Percentiles rank a stretch among this genome's conserved stretches.
Conservation (phyloP, 495 filamentous ascomycete genomes). For the Neurospora discreta region DNA sequence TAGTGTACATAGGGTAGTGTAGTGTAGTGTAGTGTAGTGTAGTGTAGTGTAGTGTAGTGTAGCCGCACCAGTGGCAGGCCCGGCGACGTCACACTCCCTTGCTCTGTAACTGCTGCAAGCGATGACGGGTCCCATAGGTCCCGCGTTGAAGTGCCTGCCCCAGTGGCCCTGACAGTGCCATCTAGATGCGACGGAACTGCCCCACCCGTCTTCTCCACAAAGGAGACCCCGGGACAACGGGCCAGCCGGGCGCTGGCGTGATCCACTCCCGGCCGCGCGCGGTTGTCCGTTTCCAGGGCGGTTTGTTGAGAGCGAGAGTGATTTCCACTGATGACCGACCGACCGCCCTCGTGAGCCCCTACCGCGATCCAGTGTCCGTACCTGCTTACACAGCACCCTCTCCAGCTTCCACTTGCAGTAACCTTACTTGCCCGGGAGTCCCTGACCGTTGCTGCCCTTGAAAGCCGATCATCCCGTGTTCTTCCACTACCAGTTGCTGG, state of each 20-base stretch:
- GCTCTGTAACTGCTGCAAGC: background rate
- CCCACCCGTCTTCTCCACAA: background rate
- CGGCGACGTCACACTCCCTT: background rate
- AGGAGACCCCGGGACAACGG: background rate
- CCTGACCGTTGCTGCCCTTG: background rate
- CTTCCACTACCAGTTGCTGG: background rate
- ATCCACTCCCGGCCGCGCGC: background rate
- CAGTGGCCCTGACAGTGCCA: too few relatives aligned
- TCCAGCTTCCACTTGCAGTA: background rate
- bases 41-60: too few relatives aligned
- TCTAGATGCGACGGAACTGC: background rate
- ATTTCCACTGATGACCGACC: too few relatives aligned
- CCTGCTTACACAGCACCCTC: background rate
- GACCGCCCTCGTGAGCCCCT: background rate
- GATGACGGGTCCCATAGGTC: background rate
- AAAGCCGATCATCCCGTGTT: background rate
- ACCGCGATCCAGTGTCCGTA: background rate
- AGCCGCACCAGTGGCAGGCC: background rate
- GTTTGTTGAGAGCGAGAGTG: background rate
- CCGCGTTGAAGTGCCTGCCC: background rate
- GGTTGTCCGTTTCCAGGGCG: background rate
- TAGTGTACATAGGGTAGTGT: too few relatives aligned
- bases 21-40: too few relatives aligned
- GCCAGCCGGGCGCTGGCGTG: background rate
- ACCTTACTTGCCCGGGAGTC: background rate